Base-by-base conservation (phyloP, 257 asterid species). In the Przewalskia tangutica region DNA sequence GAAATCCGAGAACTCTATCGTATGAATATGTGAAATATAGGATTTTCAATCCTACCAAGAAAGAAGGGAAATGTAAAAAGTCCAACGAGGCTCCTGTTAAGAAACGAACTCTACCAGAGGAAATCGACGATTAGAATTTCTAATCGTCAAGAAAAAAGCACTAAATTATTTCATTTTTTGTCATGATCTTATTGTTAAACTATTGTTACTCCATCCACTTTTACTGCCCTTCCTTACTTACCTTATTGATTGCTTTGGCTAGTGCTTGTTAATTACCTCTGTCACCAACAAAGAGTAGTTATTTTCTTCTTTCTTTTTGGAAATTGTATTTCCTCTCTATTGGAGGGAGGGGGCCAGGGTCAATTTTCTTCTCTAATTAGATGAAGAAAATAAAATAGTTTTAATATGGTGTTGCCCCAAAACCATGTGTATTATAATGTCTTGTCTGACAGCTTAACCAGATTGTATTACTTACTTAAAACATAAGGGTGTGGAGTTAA, bases 161-260 rank as follows among this genome's bases (percentile, higher is more conserved):
- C 46, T 64, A 58, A 58, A 48, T 38, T 60, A 54, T 78, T 78
- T 78, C 36, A 78, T 78, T 60, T 60, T 51, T 56, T 1, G n/a
- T 78, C 71, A 79, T 44, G 82, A 13, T 56, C 59, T 2, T 44
- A 70, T 44, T 70, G 78, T 70, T 70, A 70, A 70, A 70, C 78
- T 70, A 70, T 44, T 44, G 78, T 70, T 42, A 70, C 53, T 40
- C 34, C 50, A 8, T 68, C 77, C 36, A 44, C 77, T 70, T 42
- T 44, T 9, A 27, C 6, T 18, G 0, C 16, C 14, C 34, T 42
- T 8, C 34, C 9, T 68, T 42, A n/a, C 54, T 68, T 9, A n/a
- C 17, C 77, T 68, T 64, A 13, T 64, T 68, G 53, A 68, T 68
- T 18, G 77, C 55, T 42, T 68, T 68, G 36, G 77, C 77, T 42